Evolutionary conservation across 768 basidiomycete species (phyloP).

Genomic region (Infundibulicybe gibba): DNA sequence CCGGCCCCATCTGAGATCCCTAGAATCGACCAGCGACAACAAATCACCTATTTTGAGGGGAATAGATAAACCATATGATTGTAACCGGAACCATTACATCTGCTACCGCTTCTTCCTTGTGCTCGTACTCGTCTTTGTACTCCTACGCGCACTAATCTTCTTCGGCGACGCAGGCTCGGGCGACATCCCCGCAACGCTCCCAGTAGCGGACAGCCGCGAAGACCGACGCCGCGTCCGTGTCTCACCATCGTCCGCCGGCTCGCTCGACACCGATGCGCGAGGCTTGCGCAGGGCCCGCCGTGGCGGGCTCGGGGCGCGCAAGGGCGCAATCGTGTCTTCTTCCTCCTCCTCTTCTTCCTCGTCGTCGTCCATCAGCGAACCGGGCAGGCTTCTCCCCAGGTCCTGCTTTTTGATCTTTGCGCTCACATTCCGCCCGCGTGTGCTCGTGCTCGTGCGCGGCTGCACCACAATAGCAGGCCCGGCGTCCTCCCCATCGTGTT

Average conservation of each 20-base stretch:
- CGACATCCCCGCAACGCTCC: conserved; percentile 16
- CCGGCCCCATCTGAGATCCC: too few relatives aligned
- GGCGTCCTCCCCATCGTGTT: conserved; percentile 33
- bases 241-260: conserved; percentile 27
- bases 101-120: conserved; percentile 15
- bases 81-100: too few relatives aligned
- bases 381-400: conserved; percentile 15
- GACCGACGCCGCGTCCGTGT: conserved; percentile 39
- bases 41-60: too few relatives aligned
- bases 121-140: conserved; percentile 19
- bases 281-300: conserved; percentile 19
- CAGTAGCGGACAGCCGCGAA: conserved; percentile 32
- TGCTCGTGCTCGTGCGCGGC: conserved; percentile 22
- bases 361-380: conserved; percentile 20
- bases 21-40: too few relatives aligned
- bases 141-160: conserved; percentile 11
- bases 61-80: too few relatives aligned
- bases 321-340: conserved; percentile 31
- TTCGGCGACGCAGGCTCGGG: conserved; percentile 16
- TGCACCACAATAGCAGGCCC: conserved; percentile 24
- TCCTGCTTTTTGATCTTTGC: conserved; percentile 7
- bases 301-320: conserved; percentile 29
- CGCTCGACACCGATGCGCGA: conserved; percentile 27
- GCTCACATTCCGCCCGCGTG: conserved; percentile 6
- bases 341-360: conserved; percentile 25